Percentiles rank a stretch among this genome's conserved stretches.
These are phyloP conservation scores for Tagetes patula DNA, from an alignment of 129 eudicot genomes.

Conservation along the genomic window DNA sequence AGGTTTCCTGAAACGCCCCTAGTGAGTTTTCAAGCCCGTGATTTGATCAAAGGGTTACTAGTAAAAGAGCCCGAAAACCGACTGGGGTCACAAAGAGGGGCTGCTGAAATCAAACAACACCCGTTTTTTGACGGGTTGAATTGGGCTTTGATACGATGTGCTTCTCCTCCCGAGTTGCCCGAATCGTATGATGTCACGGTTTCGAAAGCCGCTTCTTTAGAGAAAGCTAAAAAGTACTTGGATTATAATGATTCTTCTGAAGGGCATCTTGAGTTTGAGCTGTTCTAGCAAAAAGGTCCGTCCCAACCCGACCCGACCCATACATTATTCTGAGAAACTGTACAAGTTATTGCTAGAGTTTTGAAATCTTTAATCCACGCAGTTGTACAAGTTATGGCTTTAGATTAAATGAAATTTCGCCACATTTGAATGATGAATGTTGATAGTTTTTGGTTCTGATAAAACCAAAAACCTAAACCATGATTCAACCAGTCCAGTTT, in stretches of 20 bases:
- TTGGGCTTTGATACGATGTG: constrained; percentile 96
- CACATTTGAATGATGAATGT: constrained; percentile 24
- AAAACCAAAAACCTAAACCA: neutral
- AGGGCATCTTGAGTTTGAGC: constrained; percentile 65
- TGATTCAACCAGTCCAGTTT: neutral
- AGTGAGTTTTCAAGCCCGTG: constrained; percentile 88
- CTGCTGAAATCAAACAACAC: constrained; percentile 93
- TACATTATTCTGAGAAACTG: constrained; percentile 15
- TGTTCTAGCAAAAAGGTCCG: constrained; percentile 24
- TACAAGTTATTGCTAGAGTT: constrained; percentile 29
- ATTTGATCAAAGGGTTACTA: constrained; percentile 67
- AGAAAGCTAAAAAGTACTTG: constrained; percentile 51
- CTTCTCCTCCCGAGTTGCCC: constrained; percentile 79
- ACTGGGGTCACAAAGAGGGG: constrained; percentile 80
- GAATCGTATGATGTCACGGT: constrained; percentile 47
- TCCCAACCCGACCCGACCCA: too few species aligned
- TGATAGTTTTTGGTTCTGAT: neutral
- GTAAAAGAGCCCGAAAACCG: constrained; percentile 87
- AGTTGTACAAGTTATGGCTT: constrained; percentile 32
- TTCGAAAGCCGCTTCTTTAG: constrained; percentile 35
- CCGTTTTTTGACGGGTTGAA: constrained; percentile 90
- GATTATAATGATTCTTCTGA: constrained; percentile 51
- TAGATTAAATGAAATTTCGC: constrained; percentile 28
- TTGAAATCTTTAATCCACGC: constrained; percentile 29
- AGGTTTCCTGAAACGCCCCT: constrained; percentile 80